Evolutionary conservation across 129 eudicot genomes (phyloP).

Genomic region (Flaveria sonorensis): DNA sequence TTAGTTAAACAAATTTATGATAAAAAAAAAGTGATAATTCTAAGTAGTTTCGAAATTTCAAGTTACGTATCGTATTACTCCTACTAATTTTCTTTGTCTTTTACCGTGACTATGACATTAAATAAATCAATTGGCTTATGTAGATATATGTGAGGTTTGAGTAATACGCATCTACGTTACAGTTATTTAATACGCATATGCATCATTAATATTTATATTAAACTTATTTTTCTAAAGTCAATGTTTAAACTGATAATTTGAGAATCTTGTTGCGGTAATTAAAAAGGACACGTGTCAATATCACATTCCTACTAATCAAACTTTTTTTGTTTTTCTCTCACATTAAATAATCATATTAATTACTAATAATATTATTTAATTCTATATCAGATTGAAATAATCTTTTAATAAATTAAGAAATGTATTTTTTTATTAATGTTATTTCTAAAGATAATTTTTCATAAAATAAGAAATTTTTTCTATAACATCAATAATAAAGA

Average conservation of each 20-base stretch:
- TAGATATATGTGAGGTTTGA: slow-evolving; percentile 14
- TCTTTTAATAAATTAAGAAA: no score
- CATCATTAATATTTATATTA: neutral
- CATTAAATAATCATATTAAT: no score
- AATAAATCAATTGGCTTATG: neutral
- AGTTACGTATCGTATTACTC: slow-evolving; percentile 14
- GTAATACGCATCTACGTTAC: slow-evolving; percentile 10
- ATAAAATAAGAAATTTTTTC: no score
- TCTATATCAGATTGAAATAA: no score
- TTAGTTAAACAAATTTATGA: neutral
- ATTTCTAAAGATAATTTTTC: no score
- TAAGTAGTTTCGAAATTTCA: slow-evolving; percentile 8
- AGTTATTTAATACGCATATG: neutral
- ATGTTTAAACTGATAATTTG: neutral
- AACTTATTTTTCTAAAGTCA: neutral
- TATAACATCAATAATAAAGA: no score
- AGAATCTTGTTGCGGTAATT: no score
- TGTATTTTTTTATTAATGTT: no score
- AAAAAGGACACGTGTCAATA: no score
- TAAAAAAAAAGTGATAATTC: neutral
- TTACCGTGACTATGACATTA: slow-evolving; percentile 23
- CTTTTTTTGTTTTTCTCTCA: no score
- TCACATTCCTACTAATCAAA: no score
- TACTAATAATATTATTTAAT: no score
- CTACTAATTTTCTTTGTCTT: slow-evolving; percentile 17